Base-by-base conservation (phyloP, 768 basidiomycete species). In the Scleroderma citrinum region DNA sequence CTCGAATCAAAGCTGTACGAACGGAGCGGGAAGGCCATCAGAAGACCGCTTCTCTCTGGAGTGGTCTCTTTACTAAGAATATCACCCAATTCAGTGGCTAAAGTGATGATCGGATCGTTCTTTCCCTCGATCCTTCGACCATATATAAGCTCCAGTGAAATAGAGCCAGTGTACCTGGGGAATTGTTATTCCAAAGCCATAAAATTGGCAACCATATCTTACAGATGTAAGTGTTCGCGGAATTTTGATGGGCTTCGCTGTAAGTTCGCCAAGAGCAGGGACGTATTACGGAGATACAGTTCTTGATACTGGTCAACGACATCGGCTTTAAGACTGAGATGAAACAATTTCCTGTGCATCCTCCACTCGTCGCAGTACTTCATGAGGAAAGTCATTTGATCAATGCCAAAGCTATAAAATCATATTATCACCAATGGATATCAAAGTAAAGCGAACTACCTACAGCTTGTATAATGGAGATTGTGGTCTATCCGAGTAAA, bases 361-460 rank as follows among this genome's bases (percentile, higher is more conserved):
- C 52, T 52, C 56, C 60, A 60, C 17, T 41, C 26, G 5, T 56
- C 50, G 10, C 60, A 56, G 35, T 63, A 63, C 13, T 53, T 53
- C 34, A 61, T 35, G 16, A 56, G 46, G 3, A 41, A 41, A 23
- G 54, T 52, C 31, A 46, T 56, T 39, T 54, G 60, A 32, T 51
- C 50, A 10, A 44, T 24, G 34, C 57, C 55, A 32, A 63, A 51
- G 29, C 59, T 59, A 38, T 24, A n/a, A 14, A 31, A 30, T 44
- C 40, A 16, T 37, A 47, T n/a, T n/a, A n/a, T 3, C 20, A 31
- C 21, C 34, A 6, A 16, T 38, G 34, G n/a, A 32, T 17, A 24
- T 43, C 23, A 19, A 32, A n/a, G 20, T 10, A 7, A n/a, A 23
- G 17, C 12, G 6, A 10, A 36, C 2, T 12, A 17, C 55, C 47